These are phyloP conservation scores for Centella asiatica DNA, from an alignment of 129 eudicot species.

Conservation along the genomic window DNA sequence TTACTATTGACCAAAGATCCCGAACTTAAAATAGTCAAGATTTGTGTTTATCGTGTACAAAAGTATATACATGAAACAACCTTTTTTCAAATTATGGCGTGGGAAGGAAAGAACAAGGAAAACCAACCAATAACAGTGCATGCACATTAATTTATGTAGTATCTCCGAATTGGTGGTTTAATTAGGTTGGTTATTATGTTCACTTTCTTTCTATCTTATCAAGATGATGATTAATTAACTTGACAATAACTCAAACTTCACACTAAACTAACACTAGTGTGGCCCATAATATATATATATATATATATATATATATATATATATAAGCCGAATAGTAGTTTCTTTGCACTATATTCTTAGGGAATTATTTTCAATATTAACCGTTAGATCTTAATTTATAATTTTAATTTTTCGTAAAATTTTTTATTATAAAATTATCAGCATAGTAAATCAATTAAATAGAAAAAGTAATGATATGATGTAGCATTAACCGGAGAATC, in stretches of 20 bases:
- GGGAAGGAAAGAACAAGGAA: neutral
- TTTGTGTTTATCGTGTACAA: neutral
- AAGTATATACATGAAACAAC: neutral
- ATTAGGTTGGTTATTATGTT: neutral
- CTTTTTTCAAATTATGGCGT: neutral
- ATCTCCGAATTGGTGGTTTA: neutral
- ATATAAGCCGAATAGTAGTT: too few species aligned
- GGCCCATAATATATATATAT: neutral
- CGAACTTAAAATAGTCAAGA: neutral
- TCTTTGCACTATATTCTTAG: too few species aligned
- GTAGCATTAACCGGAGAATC: too few species aligned
- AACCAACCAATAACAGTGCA: neutral
- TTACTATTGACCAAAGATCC: neutral
- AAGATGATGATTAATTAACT: neutral
- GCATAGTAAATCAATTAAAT: too few species aligned
- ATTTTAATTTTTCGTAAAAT: too few species aligned
- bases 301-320: neutral
- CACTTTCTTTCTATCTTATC: constrained; percentile 3
- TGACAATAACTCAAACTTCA: too few species aligned
- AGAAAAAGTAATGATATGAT: too few species aligned
- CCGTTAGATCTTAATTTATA: too few species aligned
- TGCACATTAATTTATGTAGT: neutral
- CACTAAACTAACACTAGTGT: too few species aligned
- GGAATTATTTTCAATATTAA: too few species aligned
- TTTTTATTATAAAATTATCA: too few species aligned